Evolutionary conservation across 2,329 filamentous ascomycete species (phyloP).

Genomic region (Akanthomyces muscarius): DNA sequence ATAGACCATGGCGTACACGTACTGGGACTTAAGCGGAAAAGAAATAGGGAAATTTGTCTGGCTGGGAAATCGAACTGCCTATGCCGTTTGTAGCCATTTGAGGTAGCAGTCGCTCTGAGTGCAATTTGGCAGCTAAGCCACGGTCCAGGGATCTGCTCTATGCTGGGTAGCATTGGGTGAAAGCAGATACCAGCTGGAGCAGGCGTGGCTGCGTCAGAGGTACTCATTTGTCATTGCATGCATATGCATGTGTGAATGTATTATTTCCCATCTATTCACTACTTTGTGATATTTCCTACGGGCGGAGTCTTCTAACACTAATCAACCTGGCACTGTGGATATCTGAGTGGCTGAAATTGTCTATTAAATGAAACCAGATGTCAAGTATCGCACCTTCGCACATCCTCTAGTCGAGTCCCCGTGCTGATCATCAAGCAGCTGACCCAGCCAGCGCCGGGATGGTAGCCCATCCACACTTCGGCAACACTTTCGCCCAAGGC

Average conservation of each 20-base stretch:
- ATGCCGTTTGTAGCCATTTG: neutral
- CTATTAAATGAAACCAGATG: too few relatives aligned
- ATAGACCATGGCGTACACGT: neutral
- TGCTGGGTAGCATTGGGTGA: neutral
- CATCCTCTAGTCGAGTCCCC: neutral
- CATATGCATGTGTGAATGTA: neutral
- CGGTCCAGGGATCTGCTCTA: neutral
- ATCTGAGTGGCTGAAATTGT: too few relatives aligned
- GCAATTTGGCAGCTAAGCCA: neutral
- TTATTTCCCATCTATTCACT: neutral
- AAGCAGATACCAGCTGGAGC: neutral
- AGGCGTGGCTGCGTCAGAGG: neutral
- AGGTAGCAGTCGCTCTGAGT: neutral
- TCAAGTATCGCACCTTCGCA: too few relatives aligned
- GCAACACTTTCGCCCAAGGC: too few relatives aligned
- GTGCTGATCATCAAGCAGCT: too few relatives aligned
- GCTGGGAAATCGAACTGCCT: neutral
- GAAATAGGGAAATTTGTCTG: neutral
- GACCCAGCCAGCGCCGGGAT: too few relatives aligned
- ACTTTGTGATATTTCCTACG: neutral
- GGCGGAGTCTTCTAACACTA: neutral
- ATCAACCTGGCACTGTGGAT: too few relatives aligned
- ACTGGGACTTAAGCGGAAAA: neutral
- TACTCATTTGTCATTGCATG: neutral
- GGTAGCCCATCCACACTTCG: too few relatives aligned